phyloP scores from a whole-genome alignment of 2,329 filamentous ascomycete species.

The Bipolaris victoriae region DNA sequence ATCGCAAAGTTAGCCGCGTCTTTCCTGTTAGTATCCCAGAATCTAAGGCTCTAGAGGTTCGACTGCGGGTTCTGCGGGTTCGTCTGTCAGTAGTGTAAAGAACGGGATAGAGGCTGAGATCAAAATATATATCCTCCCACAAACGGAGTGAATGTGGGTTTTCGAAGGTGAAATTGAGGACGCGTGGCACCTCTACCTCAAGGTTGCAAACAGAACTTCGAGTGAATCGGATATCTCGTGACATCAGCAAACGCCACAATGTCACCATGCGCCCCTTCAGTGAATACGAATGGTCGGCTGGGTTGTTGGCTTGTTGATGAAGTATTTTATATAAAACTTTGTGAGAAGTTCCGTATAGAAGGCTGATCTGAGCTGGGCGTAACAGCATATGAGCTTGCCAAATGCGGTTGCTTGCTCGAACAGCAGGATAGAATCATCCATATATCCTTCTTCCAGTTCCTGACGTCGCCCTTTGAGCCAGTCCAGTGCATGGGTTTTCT shows the following conservation, averaged over 20 bases:
- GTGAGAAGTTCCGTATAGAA: too few species aligned
- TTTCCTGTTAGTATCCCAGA: neutral
- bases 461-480: too few species aligned
- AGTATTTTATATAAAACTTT: too few species aligned
- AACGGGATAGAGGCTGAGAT: neutral
- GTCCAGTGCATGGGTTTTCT: too few species aligned
- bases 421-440: too few species aligned
- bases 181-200: neutral
- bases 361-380: too few species aligned
- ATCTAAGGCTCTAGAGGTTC: neutral
- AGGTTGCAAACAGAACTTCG: neutral
- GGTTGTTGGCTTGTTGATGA: too few species aligned
- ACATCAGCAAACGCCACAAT: neutral
- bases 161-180: neutral
- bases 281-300: neutral
- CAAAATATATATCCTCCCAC: neutral
- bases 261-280: neutral
- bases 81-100: neutral
- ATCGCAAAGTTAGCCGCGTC: neutral
- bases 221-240: conserved; percentile 5
- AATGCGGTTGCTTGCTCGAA: too few species aligned
- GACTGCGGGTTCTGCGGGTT: neutral
- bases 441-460: too few species aligned
- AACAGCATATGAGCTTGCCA: too few species aligned
- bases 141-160: neutral